Base-by-base conservation (phyloP, 1,284 basidiomycete genomes). In the Moesziomyces globuligerus region DNA sequence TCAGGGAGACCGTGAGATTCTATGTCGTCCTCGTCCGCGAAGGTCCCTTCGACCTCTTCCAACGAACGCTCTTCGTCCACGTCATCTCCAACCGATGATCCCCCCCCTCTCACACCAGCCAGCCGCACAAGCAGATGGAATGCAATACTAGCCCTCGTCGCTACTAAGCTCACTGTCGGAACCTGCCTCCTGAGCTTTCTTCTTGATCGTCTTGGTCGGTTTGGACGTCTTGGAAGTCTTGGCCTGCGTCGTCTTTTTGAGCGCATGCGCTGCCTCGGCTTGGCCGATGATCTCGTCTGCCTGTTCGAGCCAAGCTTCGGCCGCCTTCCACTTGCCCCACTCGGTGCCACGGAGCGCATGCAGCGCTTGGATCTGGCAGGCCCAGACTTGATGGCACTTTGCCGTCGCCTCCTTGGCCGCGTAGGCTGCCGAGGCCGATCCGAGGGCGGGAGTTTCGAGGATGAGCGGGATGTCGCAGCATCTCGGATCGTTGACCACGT, bases 401-500 rank as follows among this genome's bases (percentile, higher is more conserved):
- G 71, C 32, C 41, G 51, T 47, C 37, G 46, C 62, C 36, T 59
- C 51, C 24, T 59, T 66, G 9, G 51, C 56, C 37, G 56, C 26
- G 15, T 55, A 66, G 7, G 44, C 62, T 10, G 17, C 29, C 21
- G 24, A 40, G 2, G 62, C 62, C 13, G 54, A 55, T 0, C 62
- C 62, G 26, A 66, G 23, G 9, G 62, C 51, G 3, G 91, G 91
- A 0, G 92, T 93, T 81, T 94, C 92, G 18, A 94, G 87, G 34
- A 93, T 87, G 39, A 94, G 85, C 3, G 92, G 92, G 39, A 93
- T 89, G 42, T 86, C 83, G 59, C 87, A 86, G 49, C 89, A 86
- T 20, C 90, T 87, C 4, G 86, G 83, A 76, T 94, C 91, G 15
- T 87, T 87, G 60, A 93, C 85, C 49, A 93, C 86, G 55, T 87